A percentile compares a stretch with the other conserved stretches of the same genome.
Evolutionary conservation across 345 rosid genomes (phyloP).

Genomic region (Leavenworthia alabamica): DNA sequence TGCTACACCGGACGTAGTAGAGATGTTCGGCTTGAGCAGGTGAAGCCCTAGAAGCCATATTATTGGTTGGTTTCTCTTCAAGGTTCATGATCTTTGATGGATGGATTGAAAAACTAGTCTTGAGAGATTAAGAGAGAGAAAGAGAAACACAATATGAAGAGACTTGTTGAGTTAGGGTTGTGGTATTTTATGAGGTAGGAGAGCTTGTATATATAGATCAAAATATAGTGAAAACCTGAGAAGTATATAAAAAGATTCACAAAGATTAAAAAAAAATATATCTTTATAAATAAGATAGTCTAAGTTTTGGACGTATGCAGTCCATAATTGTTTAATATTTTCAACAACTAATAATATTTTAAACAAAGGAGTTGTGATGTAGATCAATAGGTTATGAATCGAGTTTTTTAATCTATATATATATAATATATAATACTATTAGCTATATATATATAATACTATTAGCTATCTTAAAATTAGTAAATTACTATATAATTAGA

Average conservation of each 20-base stretch:
- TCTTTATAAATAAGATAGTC: too few relatives aligned
- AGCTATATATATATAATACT: not conserved
- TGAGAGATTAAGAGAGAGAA: not conserved
- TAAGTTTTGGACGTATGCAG: conserved; percentile 1
- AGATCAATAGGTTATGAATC: not conserved
- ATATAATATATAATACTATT: not conserved
- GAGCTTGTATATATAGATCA: conserved; percentile 21
- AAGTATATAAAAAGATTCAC: not conserved
- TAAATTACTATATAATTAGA: not conserved
- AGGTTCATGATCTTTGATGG: conserved; percentile 39
- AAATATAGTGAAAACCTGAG: conserved; percentile 6
- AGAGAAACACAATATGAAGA: conserved; percentile 12
- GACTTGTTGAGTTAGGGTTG: conserved; percentile 3
- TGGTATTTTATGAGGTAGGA: conserved; percentile 12
- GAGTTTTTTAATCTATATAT: not conserved
- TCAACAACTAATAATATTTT: not conserved
- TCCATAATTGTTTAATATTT: not conserved
- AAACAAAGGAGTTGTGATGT: not conserved
- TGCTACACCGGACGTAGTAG: conserved; percentile 95
- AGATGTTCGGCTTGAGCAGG: conserved; percentile 62
- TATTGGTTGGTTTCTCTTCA: conserved; percentile 59
- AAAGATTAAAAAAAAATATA: not conserved
- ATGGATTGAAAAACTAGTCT: conserved; percentile 3
- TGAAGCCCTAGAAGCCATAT: conserved; percentile 49
- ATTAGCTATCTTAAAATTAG: not conserved